Conservation (phyloP, 78 protist species). For the Tieghemostelium lacteum region DNA sequence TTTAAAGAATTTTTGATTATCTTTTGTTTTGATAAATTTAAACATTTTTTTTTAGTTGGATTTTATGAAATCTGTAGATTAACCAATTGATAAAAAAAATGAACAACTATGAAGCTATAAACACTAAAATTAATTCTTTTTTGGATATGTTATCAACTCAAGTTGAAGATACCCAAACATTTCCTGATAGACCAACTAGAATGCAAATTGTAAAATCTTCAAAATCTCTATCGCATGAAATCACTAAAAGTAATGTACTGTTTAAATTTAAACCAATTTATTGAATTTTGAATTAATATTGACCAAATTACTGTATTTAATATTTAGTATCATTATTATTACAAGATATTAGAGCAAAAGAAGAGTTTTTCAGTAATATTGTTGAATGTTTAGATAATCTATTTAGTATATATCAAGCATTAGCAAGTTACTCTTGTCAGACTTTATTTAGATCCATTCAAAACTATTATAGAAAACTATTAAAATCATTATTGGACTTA, state of each 20-base stretch:
- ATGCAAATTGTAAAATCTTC: conserved; percentile 25
- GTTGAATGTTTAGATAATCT: conserved; percentile 51
- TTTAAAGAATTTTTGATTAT: too few species aligned
- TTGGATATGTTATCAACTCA: conserved; percentile 2
- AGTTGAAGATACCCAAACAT: conserved; percentile 16
- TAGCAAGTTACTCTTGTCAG: conserved; percentile 22
- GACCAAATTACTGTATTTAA: not conserved
- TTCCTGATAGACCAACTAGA: conserved; percentile 51
- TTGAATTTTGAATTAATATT: too few species aligned
- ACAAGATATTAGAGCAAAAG: conserved; percentile 68
- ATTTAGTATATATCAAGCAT: conserved; percentile 48
- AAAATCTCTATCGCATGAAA: conserved; percentile 66
- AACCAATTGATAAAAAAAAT: too few species aligned
- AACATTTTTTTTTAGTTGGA: too few species aligned
- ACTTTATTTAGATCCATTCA: conserved; percentile 35
- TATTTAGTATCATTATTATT: conserved; percentile 46
- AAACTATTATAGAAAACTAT: conserved; percentile 18
- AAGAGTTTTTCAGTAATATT: conserved; percentile 43
- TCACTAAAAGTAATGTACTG: conserved; percentile 26
- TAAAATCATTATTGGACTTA: conserved; percentile 25
- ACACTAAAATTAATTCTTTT: not conserved
- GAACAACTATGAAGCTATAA: not conserved
- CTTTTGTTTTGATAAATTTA: too few species aligned
- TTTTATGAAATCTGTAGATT: too few species aligned
- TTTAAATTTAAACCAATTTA: too few species aligned